Evolutionary conservation across 495 filamentous ascomycete species (phyloP), one percentile per base, ranked within the genome.

Genomic region (Talaromyces liani): DNA sequence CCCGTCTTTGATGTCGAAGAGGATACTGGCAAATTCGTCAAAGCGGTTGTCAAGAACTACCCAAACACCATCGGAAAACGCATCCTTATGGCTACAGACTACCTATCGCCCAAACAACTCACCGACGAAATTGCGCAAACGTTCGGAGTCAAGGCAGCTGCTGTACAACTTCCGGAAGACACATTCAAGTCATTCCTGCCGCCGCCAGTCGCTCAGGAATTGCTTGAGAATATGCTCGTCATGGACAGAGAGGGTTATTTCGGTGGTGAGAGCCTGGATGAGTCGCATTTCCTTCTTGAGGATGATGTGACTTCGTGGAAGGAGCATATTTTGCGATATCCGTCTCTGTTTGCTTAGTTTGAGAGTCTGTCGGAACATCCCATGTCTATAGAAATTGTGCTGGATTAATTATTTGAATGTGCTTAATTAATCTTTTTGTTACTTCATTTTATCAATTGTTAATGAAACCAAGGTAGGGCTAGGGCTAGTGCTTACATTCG

Each of bases 201-300:
- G 9, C 75, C 78, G 8, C 67, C 69, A 14, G 67, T 72, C 0
- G 74, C 73, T n/a, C 65, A 81, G 61, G 83, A 85, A 69, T 27
- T 86, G 63, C 71, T 80, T 63, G 79, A 87, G 73, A 87, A 84
- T 61, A 77, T 80, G 72, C 69, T 75, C 14, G 69, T 85, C 54
- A 65, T 84, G 54, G 68, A 77, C 25, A 73, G 80, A 12, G 79
- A 73, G 61, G 82, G 82, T 3, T 85, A 85, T 63, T 86, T 77
- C 68, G 77, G 74, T 12, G 77, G 78, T 51, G 75, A 51, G 34
- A 36, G 31, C 7, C 22, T 65, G 58, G 58, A 51, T 1, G 33
- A 54, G 45, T 56, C 56, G 1, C 33, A 59, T 20, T 29, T 33
- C 25, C 49, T 68, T 14, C 53, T 62, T 7, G 34, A 64, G n/a